Conservation (phyloP, 345 rosid species). For the Noccaea bulbosa region DNA sequence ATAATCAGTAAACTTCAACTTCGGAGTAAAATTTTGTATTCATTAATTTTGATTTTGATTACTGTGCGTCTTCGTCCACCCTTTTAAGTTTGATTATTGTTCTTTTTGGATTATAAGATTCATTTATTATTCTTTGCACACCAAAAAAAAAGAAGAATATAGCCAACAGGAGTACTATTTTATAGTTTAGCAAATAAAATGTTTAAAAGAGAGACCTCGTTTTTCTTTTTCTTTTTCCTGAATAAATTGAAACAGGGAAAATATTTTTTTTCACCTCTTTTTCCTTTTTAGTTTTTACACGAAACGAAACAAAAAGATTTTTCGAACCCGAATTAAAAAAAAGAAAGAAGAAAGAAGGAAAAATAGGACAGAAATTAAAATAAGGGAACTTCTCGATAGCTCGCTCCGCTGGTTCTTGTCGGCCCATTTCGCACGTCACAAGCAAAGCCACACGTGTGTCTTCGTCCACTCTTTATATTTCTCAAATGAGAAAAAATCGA, state of each 20-base stretch:
- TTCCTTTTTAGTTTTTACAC: constrained; percentile 22
- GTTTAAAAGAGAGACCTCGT: neutral
- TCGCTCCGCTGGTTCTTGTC: constrained; percentile 17
- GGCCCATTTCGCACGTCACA: constrained; percentile 28
- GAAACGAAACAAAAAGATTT: constrained; percentile 10
- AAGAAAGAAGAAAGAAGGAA: neutral
- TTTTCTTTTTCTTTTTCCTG: neutral
- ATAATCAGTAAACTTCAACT: neutral
- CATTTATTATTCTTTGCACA: too few relatives aligned
- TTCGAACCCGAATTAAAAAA: neutral
- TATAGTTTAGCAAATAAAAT: too few relatives aligned
- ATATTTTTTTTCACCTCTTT: neutral
- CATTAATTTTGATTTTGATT: too few relatives aligned
- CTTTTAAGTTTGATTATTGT: neutral
- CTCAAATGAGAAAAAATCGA: constrained; percentile 7
- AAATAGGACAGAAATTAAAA: neutral
- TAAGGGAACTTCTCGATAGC: constrained; percentile 19
- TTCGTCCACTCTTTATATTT: neutral
- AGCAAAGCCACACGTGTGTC: constrained; percentile 38
- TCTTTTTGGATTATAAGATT: neutral
- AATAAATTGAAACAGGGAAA: constrained; percentile 1
- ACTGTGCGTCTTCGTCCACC: neutral
- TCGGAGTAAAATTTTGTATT: too few relatives aligned
- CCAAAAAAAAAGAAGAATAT: too few relatives aligned
- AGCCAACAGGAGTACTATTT: too few relatives aligned